Conservation (phyloP, 78 protist genomes). For the Dictyostelium purpureum region DNA sequence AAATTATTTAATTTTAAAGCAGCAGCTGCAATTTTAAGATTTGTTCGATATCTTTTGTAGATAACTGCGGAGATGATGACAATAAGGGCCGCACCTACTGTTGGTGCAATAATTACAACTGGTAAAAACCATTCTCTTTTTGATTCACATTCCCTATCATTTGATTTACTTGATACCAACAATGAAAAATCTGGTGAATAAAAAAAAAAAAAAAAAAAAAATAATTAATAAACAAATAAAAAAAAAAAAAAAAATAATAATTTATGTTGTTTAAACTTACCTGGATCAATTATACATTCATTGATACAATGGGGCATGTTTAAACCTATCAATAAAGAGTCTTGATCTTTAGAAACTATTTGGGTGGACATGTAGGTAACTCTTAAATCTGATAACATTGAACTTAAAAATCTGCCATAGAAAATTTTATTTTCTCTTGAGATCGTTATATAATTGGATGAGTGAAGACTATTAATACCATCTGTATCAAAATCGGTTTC, state of each 20-base stretch:
- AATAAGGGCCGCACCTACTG: not conserved
- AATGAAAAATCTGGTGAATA: not conserved
- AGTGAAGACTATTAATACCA: not conserved
- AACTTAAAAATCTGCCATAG: constrained; percentile 16
- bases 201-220: not conserved
- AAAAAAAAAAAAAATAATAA: no score
- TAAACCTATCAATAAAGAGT: not conserved
- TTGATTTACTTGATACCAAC: not conserved
- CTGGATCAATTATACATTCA: constrained; percentile 36
- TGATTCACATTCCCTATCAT: not conserved
- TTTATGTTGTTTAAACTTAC: not conserved
- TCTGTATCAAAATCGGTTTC: not conserved
- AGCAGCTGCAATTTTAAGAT: not conserved
- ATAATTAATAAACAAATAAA: no score
- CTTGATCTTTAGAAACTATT: not conserved
- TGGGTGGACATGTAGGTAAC: not conserved
- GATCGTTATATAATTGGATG: not conserved
- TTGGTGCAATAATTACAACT: not conserved
- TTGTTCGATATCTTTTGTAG: not conserved
- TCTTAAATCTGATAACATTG: constrained; percentile 1
- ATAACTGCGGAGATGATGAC: not conserved
- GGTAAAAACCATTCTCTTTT: not conserved
- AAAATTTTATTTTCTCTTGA: constrained; percentile 27
- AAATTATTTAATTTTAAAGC: not conserved
- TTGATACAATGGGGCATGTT: constrained; percentile 1